Conservation (phyloP, 2,329 filamentous ascomycete species). For the Alternaria triticimaculans region DNA sequence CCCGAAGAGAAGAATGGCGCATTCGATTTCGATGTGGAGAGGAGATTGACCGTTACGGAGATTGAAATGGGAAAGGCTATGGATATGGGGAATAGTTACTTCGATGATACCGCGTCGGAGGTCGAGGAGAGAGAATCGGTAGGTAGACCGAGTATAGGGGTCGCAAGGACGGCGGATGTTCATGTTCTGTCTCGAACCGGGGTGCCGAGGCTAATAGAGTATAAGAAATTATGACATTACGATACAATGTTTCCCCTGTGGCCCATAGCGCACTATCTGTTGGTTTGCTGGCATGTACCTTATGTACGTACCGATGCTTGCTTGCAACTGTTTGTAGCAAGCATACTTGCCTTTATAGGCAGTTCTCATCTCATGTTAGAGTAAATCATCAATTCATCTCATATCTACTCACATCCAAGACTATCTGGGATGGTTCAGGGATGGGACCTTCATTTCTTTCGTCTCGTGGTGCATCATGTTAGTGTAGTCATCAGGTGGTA, state of each 20-base stretch:
- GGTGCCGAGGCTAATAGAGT: slow-evolving; percentile 4
- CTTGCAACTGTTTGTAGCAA: neutral
- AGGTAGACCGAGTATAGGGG: slow-evolving; percentile 1
- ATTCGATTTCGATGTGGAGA: slow-evolving; percentile 8
- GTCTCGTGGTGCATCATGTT: neutral
- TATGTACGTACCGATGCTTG: neutral
- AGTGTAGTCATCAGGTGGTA: neutral
- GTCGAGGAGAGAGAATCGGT: slow-evolving; percentile 5
- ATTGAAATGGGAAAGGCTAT: slow-evolving; percentile 5
- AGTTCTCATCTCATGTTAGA: neutral
- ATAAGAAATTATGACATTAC: slow-evolving; percentile 10
- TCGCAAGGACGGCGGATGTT: slow-evolving; percentile 7
- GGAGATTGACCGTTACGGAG: slow-evolving; percentile 3
- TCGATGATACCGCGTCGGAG: slow-evolving; percentile 19
- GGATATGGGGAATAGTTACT: slow-evolving; percentile 10
- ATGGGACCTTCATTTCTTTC: neutral
- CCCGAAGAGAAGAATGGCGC: neutral
- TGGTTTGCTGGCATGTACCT: neutral
- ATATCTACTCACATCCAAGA: neutral
- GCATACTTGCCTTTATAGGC: neutral
- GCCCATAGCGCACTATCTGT: neutral
- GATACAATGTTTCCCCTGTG: neutral
- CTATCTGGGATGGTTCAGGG: neutral
- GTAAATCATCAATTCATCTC: neutral
- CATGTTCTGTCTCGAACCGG: neutral